A percentile compares a stretch with the other conserved stretches of the same genome.
Evolutionary conservation across 805 yeast genomes (phyloP).

Genomic region (Alloascoidea africana): DNA sequence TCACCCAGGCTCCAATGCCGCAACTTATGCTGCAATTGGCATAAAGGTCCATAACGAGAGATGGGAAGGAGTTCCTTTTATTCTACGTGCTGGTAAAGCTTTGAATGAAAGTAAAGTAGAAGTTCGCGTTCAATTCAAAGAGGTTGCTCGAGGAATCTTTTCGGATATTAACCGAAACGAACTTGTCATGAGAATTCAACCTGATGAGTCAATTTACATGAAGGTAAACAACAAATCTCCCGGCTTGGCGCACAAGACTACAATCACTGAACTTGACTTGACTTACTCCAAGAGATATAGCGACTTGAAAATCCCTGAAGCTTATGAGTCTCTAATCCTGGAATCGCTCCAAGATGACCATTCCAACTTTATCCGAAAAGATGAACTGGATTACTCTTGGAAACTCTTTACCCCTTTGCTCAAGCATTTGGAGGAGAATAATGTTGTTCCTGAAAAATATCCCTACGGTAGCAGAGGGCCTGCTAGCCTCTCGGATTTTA

Average conservation of each 20-base stretch:
- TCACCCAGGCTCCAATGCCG: constrained; percentile 64
- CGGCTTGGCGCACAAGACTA: constrained; percentile 70
- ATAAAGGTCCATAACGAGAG: constrained; percentile 78
- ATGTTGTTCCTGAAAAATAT: constrained; percentile 54
- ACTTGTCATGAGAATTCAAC: constrained; percentile 87
- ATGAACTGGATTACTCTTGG: constrained; percentile 93
- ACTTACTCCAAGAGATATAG: constrained; percentile 71
- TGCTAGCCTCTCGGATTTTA: constrained; percentile 37
- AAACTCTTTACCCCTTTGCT: constrained; percentile 82
- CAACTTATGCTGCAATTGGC: constrained; percentile 81
- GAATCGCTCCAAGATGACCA: constrained; percentile 88
- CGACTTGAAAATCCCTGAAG: constrained; percentile 92
- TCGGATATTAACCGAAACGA: constrained; percentile 78
- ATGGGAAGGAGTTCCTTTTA: constrained; percentile 97
- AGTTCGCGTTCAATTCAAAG: constrained; percentile 83
- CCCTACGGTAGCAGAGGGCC: constrained; percentile 94
- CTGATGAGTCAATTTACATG: constrained; percentile 85
- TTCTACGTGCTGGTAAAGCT: constrained; percentile 97
- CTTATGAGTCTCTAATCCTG: constrained; percentile 88
- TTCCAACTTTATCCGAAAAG: constrained; percentile 95
- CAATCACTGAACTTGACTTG: constrained; percentile 81
- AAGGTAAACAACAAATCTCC: constrained; percentile 91
- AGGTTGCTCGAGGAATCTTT: constrained; percentile 73
- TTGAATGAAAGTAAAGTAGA: constrained; percentile 89
- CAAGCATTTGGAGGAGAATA: constrained; percentile 59